Base-by-base conservation (phyloP, 257 asterid genomes). In the Buddleja alternifolia region DNA sequence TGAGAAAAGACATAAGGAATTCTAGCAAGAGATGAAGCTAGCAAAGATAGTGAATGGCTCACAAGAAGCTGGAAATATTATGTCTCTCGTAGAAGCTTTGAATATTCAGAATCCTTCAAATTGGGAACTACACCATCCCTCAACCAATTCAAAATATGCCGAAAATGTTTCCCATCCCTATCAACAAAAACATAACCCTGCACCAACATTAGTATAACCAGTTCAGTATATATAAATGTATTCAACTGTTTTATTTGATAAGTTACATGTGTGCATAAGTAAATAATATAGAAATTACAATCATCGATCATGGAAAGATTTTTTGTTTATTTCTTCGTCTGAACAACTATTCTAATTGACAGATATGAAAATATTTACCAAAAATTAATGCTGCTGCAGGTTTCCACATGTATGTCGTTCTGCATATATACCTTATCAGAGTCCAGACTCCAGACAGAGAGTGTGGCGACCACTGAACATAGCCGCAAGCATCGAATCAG, bases 401-500 rank as follows among this genome's bases (percentile, higher is more conserved):
- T n/a, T n/a, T n/a, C n/a, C n/a, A n/a, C n/a, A n/a, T n/a, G n/a
- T n/a, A n/a, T n/a, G n/a, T n/a, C n/a, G n/a, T n/a, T 29, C 34
- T 29, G 34, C 34, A 23, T 15, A 32, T 29, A 40, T 82, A 86
- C 97, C 97, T 84, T 88, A 14, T 84, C n/a, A n/a, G n/a, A n/a
- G n/a, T n/a, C n/a, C n/a, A n/a, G n/a, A n/a, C n/a, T n/a, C 95
- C 70, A 78, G 90, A 75, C 74, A 70, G 73, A 90, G 66, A 36
- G 93, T 78, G 80, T 93, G 97, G 55, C 97, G 92, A 63, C 96
- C 98, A 72, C 98, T 93, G 81, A 90, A 93, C 96, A 93, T 93
- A 19, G 96, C 98, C 8, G 96, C 93, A 67, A 93, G 96, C 97
- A 93, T 93, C 46, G 97, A 93, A 54, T 88, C 85, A 36, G 98